Percentiles rank a stretch among this genome's conserved stretches.
Evolutionary conservation across 805 yeast genomes (phyloP).

Genomic region (Metschnikowia hibisci): DNA sequence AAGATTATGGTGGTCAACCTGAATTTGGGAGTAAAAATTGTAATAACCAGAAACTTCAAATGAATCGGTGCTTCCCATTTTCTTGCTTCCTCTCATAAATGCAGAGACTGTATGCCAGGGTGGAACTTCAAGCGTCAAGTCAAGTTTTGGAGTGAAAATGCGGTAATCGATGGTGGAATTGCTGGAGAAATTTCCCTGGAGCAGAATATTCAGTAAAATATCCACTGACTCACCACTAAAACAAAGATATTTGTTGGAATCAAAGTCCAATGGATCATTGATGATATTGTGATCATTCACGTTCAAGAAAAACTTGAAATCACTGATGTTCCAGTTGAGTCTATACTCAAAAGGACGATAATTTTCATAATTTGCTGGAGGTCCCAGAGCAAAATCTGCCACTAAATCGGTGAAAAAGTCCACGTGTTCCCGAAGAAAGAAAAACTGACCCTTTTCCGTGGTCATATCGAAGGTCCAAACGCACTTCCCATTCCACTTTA

Average conservation of each 20-base stretch:
- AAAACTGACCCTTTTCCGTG: conserved; percentile 54
- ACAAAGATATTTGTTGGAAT: conserved; percentile 72
- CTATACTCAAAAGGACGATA: conserved; percentile 70
- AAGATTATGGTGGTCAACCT: conserved; percentile 65
- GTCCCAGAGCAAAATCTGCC: conserved; percentile 74
- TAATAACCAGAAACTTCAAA: conserved; percentile 64
- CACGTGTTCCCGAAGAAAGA: conserved; percentile 77
- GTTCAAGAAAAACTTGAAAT: conserved; percentile 64
- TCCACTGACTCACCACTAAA: conserved; percentile 60
- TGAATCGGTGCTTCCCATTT: conserved; percentile 64
- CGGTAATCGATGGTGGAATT: conserved; percentile 50
- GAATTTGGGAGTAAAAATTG: conserved; percentile 54
- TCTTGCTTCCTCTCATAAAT: conserved; percentile 54
- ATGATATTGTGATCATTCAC: conserved; percentile 86
- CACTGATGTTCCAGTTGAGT: conserved; percentile 54
- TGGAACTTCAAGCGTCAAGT: conserved; percentile 69
- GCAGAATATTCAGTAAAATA: conserved; percentile 53
- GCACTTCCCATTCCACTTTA: conserved; percentile 78
- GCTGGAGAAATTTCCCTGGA: conserved; percentile 49
- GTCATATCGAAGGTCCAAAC: conserved; percentile 59
- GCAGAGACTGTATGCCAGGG: conserved; percentile 87
- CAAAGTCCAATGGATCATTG: conserved; percentile 81
- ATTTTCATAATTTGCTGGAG: conserved; percentile 64
- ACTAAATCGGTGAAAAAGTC: conserved; percentile 66
- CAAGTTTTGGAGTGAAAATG: conserved; percentile 54